These are phyloP conservation scores for Solanum pennellii DNA, from an alignment of 257 asterid species.

Conservation along the genomic window DNA sequence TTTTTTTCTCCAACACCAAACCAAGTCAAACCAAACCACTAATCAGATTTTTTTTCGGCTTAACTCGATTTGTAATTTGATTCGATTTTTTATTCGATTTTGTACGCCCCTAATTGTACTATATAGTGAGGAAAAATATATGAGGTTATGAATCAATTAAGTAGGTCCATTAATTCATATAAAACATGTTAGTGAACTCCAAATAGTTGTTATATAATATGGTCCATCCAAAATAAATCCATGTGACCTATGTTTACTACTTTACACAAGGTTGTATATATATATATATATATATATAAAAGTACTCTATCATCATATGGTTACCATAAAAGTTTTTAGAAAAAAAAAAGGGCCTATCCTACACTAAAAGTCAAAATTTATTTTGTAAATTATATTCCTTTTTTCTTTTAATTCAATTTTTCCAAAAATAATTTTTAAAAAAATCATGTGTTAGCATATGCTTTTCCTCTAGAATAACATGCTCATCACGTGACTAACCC, in stretches of 20 bases:
- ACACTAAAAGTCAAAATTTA: neutral
- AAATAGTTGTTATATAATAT: neutral
- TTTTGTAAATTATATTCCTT: neutral
- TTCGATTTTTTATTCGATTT: no score
- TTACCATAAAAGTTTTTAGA: neutral
- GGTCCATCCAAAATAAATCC: neutral
- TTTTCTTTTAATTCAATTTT: neutral
- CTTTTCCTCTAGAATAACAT: constrained; percentile 21
- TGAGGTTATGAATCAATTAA: neutral
- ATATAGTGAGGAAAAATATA: neutral
- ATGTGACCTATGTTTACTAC: neutral
- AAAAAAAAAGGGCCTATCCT: neutral
- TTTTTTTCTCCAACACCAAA: no score
- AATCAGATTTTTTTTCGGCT: no score
- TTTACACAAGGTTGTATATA: neutral
- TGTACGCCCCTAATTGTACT: neutral
- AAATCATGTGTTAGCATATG: constrained; percentile 26
- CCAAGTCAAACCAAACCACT: no score
- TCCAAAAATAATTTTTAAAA: no score
- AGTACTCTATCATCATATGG: neutral
- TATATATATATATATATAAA: neutral
- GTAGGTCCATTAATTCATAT: neutral
- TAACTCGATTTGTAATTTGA: no score
- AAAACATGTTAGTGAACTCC: neutral
- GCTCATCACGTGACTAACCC: constrained; percentile 20